phyloP scores from a whole-genome alignment of 2,329 filamentous ascomycete genomes.

The Talaromyces pinophilus region DNA sequence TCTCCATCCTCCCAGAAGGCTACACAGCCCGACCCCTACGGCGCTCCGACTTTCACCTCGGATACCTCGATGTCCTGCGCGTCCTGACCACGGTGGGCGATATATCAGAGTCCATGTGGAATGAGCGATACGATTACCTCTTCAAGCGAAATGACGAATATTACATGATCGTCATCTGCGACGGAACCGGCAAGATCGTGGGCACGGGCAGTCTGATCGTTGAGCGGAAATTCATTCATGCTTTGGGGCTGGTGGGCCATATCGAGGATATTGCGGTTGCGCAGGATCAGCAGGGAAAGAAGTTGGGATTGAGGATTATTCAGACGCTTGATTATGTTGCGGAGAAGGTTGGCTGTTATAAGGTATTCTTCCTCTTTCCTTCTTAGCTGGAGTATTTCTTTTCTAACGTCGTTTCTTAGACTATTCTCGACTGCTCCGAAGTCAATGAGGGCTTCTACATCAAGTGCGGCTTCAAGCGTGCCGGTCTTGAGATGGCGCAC shows the following conservation, averaged over 20 bases:
- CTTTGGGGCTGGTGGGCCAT: slow-evolving; percentile 69
- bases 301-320: slow-evolving; percentile 87
- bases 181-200: slow-evolving; percentile 71
- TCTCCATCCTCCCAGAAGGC: slow-evolving; percentile 70
- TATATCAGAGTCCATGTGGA: slow-evolving; percentile 72
- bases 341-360: slow-evolving; percentile 89
- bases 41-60: slow-evolving; percentile 72
- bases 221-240: slow-evolving; percentile 72
- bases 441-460: slow-evolving; percentile 96
- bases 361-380: slow-evolving; percentile 49
- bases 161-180: slow-evolving; percentile 82
- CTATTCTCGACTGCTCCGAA: slow-evolving; percentile 93
- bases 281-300: slow-evolving; percentile 96
- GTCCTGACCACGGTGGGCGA: slow-evolving; percentile 93
- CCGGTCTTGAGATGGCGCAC: slow-evolving; percentile 94
- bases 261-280: slow-evolving; percentile 97
- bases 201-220: slow-evolving; percentile 87
- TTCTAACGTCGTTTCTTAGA: slow-evolving; percentile 52
- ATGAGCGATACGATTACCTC: slow-evolving; percentile 81
- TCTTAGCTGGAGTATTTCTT: neutral
- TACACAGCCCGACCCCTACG: slow-evolving; percentile 82
- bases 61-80: slow-evolving; percentile 87
- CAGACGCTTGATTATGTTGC: slow-evolving; percentile 90
- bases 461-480: slow-evolving; percentile 93
- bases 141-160: slow-evolving; percentile 71